phyloP scores from a whole-genome alignment of 306 rosid species.

The Mucuna pruriens region DNA sequence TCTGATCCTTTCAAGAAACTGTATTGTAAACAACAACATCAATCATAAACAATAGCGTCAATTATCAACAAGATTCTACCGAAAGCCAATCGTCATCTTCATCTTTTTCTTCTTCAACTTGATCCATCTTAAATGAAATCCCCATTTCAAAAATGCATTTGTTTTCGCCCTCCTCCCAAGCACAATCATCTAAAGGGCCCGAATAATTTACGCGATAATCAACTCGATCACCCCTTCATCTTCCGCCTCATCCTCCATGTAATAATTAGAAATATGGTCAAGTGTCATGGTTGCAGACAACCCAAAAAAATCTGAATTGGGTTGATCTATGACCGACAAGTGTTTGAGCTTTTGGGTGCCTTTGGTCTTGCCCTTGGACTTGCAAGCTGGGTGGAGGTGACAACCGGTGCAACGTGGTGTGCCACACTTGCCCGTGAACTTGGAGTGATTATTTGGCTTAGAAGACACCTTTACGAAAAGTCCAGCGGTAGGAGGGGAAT shows the following conservation, averaged over 20 bases:
- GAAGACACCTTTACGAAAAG: conserved; percentile 60
- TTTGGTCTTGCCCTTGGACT: conserved; percentile 65
- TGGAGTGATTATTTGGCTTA: conserved; percentile 80
- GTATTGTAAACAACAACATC: background rate
- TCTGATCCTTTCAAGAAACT: background rate
- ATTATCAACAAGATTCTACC: conserved; percentile 50
- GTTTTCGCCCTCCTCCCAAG: conserved; percentile 30
- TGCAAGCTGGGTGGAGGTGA: conserved; percentile 56
- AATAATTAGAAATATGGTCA: conserved; percentile 36
- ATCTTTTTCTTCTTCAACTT: conserved; percentile 41
- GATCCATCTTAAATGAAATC: conserved; percentile 40
- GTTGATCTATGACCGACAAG: conserved; percentile 31
- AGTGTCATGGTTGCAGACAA: conserved; percentile 48
- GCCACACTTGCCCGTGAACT: conserved; percentile 72
- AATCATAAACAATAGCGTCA: background rate
- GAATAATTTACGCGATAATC: conserved; percentile 22
- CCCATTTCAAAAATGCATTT: conserved; percentile 36
- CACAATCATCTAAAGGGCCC: background rate
- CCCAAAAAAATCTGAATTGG: conserved; percentile 40
- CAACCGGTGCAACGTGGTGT: conserved; percentile 51
- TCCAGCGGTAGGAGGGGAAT: conserved; percentile 63
- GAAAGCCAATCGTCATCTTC: conserved; percentile 63
- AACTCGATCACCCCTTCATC: background rate
- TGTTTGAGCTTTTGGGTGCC: conserved; percentile 61
- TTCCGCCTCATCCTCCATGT: conserved; percentile 22